Base-by-base conservation (phyloP, 116 monocot genomes). In the Trichopus zeylanicus region DNA sequence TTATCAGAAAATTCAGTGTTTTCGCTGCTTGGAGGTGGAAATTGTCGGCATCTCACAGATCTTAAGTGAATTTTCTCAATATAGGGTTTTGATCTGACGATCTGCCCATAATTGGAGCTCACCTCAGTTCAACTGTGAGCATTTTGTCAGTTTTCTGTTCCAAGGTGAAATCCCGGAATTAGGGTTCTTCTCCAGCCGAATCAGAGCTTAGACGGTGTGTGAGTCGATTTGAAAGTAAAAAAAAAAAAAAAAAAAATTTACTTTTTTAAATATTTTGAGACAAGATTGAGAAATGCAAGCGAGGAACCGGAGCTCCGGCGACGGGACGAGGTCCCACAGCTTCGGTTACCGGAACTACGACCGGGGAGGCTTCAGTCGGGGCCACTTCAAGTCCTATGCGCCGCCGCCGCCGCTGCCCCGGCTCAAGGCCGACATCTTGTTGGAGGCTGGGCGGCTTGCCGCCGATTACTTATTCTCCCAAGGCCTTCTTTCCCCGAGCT, bases 381-480 rank as follows among this genome's bases (percentile, higher is more conserved):
- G 24, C 24, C 19, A 35, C 22, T 4, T 22, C 15, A 15, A 23
- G 58, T 5, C 34, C 58, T 13, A 24, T 23, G 23, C 51, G 7
- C 57, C 61, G n/a, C 54, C 73, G 26, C 53, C 38, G 13, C 63
- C 34, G 6, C 55, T 23, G n/a, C 68, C 60, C 21, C 49, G 31
- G 15, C 56, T 67, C 48, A 79, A 78, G 58, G 30, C 57, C 4
- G 86, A 86, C 21, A 67, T 91, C 48, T 56, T 91, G 18, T 74
- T 77, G 73, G 80, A 91, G 29, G 91, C 86, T 0, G 91, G 91
- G 22, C 79, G 86, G 54, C 80, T 91, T 6, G 86, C 91, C 8
- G 83, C 86, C 20, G 91, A 86, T 72, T 91, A 91, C 48, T 68
- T 91, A 51, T 80, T 83, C 15, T 51, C 72, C n/a, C 82, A 82